Percentiles rank a stretch among this genome's conserved stretches.
These are phyloP conservation scores for Rhodotorula taiwanensis DNA, from an alignment of 768 basidiomycete species.

Conservation along the genomic window DNA sequence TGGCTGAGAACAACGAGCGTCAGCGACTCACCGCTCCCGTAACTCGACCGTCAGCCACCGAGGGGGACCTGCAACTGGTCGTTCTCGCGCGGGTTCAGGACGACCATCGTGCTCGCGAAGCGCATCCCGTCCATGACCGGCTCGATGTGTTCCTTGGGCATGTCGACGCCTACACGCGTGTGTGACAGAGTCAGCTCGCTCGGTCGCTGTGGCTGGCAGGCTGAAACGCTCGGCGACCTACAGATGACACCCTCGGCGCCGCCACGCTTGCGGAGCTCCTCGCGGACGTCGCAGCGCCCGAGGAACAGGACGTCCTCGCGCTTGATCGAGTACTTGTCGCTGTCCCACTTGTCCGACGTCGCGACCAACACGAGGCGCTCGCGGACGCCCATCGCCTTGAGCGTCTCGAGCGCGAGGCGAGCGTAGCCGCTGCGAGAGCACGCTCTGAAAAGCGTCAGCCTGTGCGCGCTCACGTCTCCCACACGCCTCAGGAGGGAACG, in stretches of 20 bases:
- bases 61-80: conserved; percentile 3
- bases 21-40: too few species aligned
- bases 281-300: background rate
- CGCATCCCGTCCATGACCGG: conserved; percentile 14
- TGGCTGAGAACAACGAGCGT: background rate
- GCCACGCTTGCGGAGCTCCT: conserved; percentile 9
- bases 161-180: conserved; percentile 14
- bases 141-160: conserved; percentile 13
- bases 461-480: background rate
- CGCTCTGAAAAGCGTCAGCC: background rate
- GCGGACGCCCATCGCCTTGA: background rate
- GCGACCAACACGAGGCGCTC: conserved; percentile 14
- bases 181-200: background rate
- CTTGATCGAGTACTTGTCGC: conserved; percentile 14
- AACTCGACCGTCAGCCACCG: background rate
- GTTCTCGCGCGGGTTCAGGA: conserved; percentile 11
- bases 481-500: background rate
- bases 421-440: conserved; percentile 10
- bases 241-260: conserved; percentile 17
- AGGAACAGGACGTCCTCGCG: background rate
- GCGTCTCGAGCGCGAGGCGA: conserved; percentile 12
- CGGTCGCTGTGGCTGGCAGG: background rate
- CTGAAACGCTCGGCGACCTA: conserved; percentile 1
- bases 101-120: conserved; percentile 2
- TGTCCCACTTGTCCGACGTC: conserved; percentile 6